Conservation (phyloP, 2,329 filamentous ascomycete genomes). For the Calonectria hawksworthii region DNA sequence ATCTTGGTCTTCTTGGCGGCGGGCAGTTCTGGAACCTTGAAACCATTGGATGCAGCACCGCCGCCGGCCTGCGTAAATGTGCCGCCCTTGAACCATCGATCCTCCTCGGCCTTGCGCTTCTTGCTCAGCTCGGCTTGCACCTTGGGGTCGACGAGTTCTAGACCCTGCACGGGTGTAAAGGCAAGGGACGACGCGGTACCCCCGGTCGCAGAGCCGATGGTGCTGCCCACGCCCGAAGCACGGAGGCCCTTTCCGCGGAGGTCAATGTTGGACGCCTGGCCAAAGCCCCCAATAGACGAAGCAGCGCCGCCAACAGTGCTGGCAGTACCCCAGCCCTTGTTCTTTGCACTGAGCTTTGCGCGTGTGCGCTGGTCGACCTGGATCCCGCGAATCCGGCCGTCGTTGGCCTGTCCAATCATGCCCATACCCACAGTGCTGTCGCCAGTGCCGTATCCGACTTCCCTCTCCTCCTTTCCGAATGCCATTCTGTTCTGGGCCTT, state of each 20-base stretch:
- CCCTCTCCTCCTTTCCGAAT: constrained; percentile 95
- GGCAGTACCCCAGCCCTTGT: constrained; percentile 91
- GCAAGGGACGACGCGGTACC: constrained; percentile 90
- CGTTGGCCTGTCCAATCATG: constrained; percentile 92
- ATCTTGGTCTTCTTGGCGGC: constrained; percentile 76
- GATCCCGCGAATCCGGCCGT: constrained; percentile 87
- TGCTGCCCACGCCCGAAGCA: constrained; percentile 84
- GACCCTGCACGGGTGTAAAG: constrained; percentile 93
- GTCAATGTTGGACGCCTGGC: constrained; percentile 75
- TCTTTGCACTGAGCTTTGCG: constrained; percentile 94
- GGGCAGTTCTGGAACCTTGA: constrained; percentile 87
- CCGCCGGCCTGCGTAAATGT: constrained; percentile 89
- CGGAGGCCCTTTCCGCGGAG: constrained; percentile 85
- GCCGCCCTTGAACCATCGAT: constrained; percentile 97
- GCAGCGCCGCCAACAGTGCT: constrained; percentile 76
- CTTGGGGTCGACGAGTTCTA: constrained; percentile 96
- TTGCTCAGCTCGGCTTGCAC: constrained; percentile 87
- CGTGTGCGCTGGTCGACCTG: constrained; percentile 95
- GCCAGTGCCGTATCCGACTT: constrained; percentile 90
- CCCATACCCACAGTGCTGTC: constrained; percentile 90
- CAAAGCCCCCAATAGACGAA: constrained; percentile 87
- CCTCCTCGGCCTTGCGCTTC: constrained; percentile 94
- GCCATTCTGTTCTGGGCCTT: constrained; percentile 97
- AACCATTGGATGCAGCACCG: constrained; percentile 69
- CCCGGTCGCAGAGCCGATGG: constrained; percentile 72